Evolutionary conservation across 352 stramenopile species (phyloP).

Genomic region (Phytophthora brassicae): DNA sequence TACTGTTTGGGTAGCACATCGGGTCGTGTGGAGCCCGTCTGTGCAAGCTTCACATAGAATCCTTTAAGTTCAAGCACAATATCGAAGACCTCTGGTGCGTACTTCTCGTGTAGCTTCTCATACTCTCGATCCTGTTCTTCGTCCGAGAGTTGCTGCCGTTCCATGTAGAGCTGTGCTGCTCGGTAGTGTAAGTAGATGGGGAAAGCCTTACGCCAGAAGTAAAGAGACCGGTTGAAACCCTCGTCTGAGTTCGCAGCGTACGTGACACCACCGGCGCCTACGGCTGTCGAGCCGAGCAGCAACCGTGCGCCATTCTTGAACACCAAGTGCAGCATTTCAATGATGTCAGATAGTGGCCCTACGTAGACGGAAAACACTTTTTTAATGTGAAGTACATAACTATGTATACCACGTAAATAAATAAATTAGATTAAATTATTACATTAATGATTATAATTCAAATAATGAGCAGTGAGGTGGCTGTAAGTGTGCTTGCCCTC

Average conservation of each 20-base stretch:
- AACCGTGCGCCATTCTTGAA: slow-evolving; percentile 61
- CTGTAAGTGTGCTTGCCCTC: slow-evolving; percentile 44
- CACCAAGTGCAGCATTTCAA: slow-evolving; percentile 44
- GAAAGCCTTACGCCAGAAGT: slow-evolving; percentile 89
- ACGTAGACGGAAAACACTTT: background rate
- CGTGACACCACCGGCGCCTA: slow-evolving; percentile 46
- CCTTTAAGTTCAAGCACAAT: slow-evolving; percentile 86
- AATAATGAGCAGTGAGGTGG: slow-evolving; percentile 7
- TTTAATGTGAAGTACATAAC: background rate
- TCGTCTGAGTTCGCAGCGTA: slow-evolving; percentile 73
- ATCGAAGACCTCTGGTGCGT: slow-evolving; percentile 76
- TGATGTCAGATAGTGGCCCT: background rate
- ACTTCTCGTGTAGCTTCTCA: slow-evolving; percentile 73
- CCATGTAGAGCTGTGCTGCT: slow-evolving; percentile 73
- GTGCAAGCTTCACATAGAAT: slow-evolving; percentile 88
- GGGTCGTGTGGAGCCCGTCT: slow-evolving; percentile 77
- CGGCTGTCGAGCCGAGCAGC: slow-evolving; percentile 54
- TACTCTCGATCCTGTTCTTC: slow-evolving; percentile 70
- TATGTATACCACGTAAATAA: too few relatives aligned
- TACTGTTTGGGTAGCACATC: slow-evolving; percentile 86
- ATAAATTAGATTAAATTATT: too few relatives aligned
- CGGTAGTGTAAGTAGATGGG: slow-evolving; percentile 88
- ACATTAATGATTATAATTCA: too few relatives aligned
- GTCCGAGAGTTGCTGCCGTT: slow-evolving; percentile 43
- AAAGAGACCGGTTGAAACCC: slow-evolving; percentile 76